These are phyloP conservation scores for Acanthamoeba healyi DNA, from an alignment of 208 protist genomes.

Conservation along the genomic window DNA sequence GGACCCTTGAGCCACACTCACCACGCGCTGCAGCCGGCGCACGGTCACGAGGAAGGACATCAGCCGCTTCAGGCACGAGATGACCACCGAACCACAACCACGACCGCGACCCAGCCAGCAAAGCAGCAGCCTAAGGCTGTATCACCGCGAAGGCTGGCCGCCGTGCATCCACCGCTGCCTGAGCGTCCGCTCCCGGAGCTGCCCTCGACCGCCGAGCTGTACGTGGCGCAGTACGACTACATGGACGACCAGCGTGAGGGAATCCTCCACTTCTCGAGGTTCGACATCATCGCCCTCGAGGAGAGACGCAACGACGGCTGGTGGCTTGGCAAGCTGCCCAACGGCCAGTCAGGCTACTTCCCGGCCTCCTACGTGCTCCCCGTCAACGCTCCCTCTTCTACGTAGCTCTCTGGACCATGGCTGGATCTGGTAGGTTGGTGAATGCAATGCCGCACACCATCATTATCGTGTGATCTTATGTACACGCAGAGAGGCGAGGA, in stretches of 20 bases:
- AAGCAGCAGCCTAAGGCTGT: not conserved
- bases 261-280: not conserved
- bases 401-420: too few relatives aligned
- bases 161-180: not conserved
- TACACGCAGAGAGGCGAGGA: not conserved
- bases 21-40: not conserved
- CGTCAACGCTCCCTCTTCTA: not conserved
- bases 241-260: conserved; percentile 1
- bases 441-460: too few relatives aligned
- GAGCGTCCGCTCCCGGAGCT: not conserved
- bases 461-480: too few relatives aligned
- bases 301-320: not conserved
- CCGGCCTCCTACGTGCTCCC: conserved; percentile 30
- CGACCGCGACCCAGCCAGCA: too few relatives aligned
- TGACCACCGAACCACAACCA: too few relatives aligned
- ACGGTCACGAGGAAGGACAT: not conserved
- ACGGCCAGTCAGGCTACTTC: conserved; percentile 3
- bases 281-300: not conserved
- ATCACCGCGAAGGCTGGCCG: not conserved
- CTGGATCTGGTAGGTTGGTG: not conserved
- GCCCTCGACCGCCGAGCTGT: not conserved
- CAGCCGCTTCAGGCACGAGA: too few relatives aligned
- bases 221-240: conserved; percentile 36
- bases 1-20: not conserved
- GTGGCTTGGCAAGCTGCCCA: not conserved